phyloP scores from a whole-genome alignment of 2,329 filamentous ascomycete genomes.

The Botrytis sinoallii region DNA sequence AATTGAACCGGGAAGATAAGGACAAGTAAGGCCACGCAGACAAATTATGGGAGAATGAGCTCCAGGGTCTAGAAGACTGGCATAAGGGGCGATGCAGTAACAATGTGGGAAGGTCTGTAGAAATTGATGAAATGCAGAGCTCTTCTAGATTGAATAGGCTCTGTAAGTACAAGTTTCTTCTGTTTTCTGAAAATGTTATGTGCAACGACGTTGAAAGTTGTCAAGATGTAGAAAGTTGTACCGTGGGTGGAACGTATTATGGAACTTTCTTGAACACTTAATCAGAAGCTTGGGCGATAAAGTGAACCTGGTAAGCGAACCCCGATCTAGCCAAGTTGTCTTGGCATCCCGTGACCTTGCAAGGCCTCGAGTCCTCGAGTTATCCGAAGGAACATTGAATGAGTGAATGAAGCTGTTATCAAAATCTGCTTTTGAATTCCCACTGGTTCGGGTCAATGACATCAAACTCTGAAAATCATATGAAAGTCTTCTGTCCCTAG shows the following conservation, averaged over 20 bases:
- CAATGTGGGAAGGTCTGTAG: constrained; percentile 18
- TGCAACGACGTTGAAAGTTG: constrained; percentile 13
- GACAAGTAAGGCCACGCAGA: constrained; percentile 33
- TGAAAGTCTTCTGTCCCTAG: background rate
- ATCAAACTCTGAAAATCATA: background rate
- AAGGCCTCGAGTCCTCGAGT: background rate
- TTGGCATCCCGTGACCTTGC: background rate
- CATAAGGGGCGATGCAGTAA: constrained; percentile 31
- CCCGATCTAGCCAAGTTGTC: background rate
- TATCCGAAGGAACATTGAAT: background rate
- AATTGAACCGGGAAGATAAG: constrained; percentile 24
- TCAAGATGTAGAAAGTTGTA: constrained; percentile 8
- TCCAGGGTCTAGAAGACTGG: constrained; percentile 28
- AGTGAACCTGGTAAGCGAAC: constrained; percentile 1
- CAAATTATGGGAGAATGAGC: constrained; percentile 25
- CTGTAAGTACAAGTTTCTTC: constrained; percentile 4
- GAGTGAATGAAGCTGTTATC: background rate
- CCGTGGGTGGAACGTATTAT: background rate
- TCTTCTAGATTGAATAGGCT: constrained; percentile 2
- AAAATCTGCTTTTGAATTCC: background rate
- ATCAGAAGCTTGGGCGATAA: constrained; percentile 2
- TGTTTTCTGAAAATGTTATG: background rate
- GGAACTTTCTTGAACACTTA: constrained; percentile 12
- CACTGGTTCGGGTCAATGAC: background rate
- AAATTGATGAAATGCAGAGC: constrained; percentile 18